Conservation (phyloP, 192 early-diverging fungal genomes). For the Coemansia brasiliensis region DNA sequence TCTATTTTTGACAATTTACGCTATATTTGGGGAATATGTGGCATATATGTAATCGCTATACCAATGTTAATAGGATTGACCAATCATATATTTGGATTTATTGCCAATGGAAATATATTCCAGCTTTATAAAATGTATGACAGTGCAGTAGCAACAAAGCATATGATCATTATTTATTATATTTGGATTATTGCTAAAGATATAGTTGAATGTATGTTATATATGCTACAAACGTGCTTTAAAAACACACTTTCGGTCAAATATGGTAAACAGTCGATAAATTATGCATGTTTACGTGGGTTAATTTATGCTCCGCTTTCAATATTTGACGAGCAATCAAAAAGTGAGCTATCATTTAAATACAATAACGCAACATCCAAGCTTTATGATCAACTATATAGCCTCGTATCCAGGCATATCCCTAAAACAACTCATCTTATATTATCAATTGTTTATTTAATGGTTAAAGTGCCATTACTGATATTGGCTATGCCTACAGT, state of each 20-base stretch:
- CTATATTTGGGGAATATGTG: neutral
- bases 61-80: neutral
- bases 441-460: too few relatives aligned
- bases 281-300: constrained; percentile 6
- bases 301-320: constrained; percentile 29
- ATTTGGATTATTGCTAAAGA: neutral
- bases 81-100: neutral
- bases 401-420: too few relatives aligned
- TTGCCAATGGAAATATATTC: neutral
- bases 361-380: too few relatives aligned
- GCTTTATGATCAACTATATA: too few relatives aligned
- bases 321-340: constrained; percentile 28
- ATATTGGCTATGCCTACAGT: too few relatives aligned
- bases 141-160: neutral
- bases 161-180: neutral
- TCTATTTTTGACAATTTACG: too few relatives aligned
- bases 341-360: neutral
- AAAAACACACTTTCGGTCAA: neutral
- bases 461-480: too few relatives aligned
- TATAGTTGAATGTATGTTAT: neutral
- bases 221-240: neutral
- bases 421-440: too few relatives aligned
- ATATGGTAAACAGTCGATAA: neutral
- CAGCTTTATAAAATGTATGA: neutral
- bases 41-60: neutral